phyloP scores from a whole-genome alignment of 495 filamentous ascomycete species.

The Trichoderma asperelloides region DNA sequence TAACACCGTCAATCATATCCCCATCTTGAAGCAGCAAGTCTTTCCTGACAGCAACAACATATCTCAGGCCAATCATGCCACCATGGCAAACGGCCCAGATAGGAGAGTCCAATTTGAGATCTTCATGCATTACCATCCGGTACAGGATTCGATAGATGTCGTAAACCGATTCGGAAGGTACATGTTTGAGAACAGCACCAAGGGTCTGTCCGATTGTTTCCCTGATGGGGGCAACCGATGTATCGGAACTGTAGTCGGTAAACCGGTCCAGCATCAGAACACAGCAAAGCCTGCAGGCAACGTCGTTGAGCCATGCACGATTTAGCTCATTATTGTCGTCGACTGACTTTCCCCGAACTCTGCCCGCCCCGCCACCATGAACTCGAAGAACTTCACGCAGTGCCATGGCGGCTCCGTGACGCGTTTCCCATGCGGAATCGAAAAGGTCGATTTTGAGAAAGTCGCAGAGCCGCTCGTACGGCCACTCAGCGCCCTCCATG shows the following conservation, averaged over 20 bases:
- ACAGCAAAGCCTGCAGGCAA: constrained; percentile 84
- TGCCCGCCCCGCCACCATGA: constrained; percentile 86
- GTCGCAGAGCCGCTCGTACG: constrained; percentile 87
- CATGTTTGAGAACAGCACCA: constrained; percentile 75
- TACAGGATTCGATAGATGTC: constrained; percentile 72
- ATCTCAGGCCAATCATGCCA: constrained; percentile 92
- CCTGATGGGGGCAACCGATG: constrained; percentile 87
- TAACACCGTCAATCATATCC: constrained; percentile 84
- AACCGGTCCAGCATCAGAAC: constrained; percentile 97
- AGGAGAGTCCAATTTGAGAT: constrained; percentile 57
- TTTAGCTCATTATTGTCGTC: constrained; percentile 72
- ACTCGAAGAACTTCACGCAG: constrained; percentile 85
- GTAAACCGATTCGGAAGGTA: constrained; percentile 65
- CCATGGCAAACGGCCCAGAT: constrained; percentile 95
- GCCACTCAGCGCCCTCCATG: constrained; percentile 82
- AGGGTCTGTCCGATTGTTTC: constrained; percentile 96
- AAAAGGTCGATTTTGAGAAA: constrained; percentile 88
- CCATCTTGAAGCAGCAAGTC: constrained; percentile 77
- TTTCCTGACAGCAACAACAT: constrained; percentile 88
- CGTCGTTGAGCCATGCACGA: constrained; percentile 78
- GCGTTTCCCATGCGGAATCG: constrained; percentile 88
- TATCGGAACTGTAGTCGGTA: constrained; percentile 95
- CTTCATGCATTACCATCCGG: constrained; percentile 84
- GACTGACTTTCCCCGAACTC: constrained; percentile 57
- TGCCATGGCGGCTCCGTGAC: constrained; percentile 96